Conservation (phyloP, 371 early-diverging fungal species). For the Mortierella polycephala region DNA sequence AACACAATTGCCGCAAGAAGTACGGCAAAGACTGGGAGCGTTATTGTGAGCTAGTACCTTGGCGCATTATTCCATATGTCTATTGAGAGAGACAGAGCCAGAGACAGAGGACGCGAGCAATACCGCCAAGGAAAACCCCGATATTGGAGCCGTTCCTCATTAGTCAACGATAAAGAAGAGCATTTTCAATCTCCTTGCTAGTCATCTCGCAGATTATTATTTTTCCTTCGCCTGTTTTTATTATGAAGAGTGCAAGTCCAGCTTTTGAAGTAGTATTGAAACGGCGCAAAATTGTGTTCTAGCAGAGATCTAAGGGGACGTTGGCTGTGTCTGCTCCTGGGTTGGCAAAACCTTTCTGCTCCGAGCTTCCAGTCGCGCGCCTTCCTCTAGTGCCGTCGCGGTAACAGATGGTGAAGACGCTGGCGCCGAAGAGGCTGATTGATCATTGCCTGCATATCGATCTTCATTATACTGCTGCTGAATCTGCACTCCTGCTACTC, state of each 20-base stretch:
- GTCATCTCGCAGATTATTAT: too few species aligned
- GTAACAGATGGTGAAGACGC: conserved; percentile 11
- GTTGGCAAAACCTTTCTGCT: conserved; percentile 9
- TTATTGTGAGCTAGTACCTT: background rate
- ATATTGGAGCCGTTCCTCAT: too few species aligned
- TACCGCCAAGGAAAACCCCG: too few species aligned
- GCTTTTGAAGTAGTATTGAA: background rate
- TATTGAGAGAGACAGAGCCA: background rate
- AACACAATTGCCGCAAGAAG: background rate
- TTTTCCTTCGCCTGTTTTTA: background rate
- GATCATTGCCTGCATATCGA: background rate
- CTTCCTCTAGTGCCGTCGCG: conserved; percentile 24
- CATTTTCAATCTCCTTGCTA: too few species aligned
- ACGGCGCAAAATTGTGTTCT: background rate
- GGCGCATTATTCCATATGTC: conserved; percentile 1
- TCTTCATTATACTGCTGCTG: conserved; percentile 3
- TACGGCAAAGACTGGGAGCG: conserved; percentile 1
- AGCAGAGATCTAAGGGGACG: background rate
- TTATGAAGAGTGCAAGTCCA: background rate
- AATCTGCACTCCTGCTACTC: background rate
- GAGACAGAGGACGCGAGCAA: background rate
- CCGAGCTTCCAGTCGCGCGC: conserved; percentile 23
- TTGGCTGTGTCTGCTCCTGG: conserved; percentile 9
- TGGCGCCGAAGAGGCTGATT: conserved; percentile 15
- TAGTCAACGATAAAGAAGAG: too few species aligned